A percentile compares a stretch with the other conserved stretches of the same genome.
Conservation (phyloP, 139 green algal species). For the Chlamydomonas applanata region DNA sequence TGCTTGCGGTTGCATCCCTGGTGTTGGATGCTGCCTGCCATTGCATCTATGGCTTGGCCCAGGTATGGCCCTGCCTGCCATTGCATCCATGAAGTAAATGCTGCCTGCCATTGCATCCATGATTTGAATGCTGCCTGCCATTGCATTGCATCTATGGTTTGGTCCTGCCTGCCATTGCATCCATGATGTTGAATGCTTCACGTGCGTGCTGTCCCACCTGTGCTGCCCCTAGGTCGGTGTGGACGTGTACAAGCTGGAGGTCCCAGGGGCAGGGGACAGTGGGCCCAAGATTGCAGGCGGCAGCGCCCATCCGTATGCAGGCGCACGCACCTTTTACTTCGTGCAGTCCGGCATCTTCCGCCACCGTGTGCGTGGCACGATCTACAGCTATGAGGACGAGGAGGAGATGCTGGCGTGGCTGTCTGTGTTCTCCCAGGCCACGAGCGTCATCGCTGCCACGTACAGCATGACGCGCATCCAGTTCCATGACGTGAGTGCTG, state of each 20-base stretch:
- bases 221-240: background rate
- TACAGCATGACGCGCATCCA: conserved; percentile 28
- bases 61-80: no score
- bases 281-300: no score
- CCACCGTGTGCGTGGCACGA: conserved; percentile 13
- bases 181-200: background rate
- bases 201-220: background rate
- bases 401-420: conserved; percentile 46
- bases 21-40: no score
- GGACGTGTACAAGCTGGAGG: no score
- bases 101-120: background rate
- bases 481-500: conserved; percentile 31
- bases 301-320: background rate
- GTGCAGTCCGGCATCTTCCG: conserved; percentile 25
- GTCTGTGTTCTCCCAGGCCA: conserved; percentile 36
- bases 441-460: conserved; percentile 12
- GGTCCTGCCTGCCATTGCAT: no score
- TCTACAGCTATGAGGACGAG: conserved; percentile 36
- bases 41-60: no score
- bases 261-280: no score
- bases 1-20: no score
- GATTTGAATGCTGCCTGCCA: no score
- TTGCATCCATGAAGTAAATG: no score
- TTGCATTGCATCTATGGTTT: background rate
- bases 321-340: conserved; percentile 11